A percentile compares a stretch with the other conserved stretches of the same genome.
Conservation (phyloP, 2,329 filamentous ascomycete genomes). For the Pyrenochaeta sp. region DNA sequence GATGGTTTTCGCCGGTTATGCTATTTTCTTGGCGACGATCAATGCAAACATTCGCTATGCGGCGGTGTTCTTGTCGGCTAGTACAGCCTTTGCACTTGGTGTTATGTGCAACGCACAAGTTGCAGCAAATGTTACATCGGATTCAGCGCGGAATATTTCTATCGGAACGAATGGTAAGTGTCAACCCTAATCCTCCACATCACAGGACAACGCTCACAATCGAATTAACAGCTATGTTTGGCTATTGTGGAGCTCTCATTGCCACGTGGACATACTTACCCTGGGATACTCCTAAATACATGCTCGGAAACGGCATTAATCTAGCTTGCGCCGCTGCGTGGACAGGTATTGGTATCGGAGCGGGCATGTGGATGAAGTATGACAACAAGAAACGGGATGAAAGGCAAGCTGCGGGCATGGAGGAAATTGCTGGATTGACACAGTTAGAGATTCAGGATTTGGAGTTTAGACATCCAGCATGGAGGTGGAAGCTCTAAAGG, state of each 20-base stretch:
- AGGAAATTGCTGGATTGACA: constrained; percentile 61
- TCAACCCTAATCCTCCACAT: too few species aligned
- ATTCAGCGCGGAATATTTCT: constrained; percentile 63
- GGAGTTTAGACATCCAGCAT: constrained; percentile 70
- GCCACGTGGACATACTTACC: constrained; percentile 69
- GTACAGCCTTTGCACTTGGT: constrained; percentile 67
- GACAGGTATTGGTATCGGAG: constrained; percentile 17
- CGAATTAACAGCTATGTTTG: constrained; percentile 64
- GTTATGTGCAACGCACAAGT: constrained; percentile 70
- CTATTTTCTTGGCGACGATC: constrained; percentile 69
- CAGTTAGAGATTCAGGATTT: constrained; percentile 65
- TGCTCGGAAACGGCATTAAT: constrained; percentile 67
- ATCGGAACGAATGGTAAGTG: constrained; percentile 16
- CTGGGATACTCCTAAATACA: constrained; percentile 68
- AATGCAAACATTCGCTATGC: constrained; percentile 64
- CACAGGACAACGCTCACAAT: too few species aligned
- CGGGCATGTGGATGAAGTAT: constrained; percentile 66
- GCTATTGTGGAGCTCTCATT: constrained; percentile 71
- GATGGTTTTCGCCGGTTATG: constrained; percentile 71
- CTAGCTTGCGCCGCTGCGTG: constrained; percentile 45
- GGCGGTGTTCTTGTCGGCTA: constrained; percentile 71
- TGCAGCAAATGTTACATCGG: constrained; percentile 73
- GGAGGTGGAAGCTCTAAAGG: constrained; percentile 60
- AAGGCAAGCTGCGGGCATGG: constrained; percentile 57
- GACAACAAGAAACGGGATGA: constrained; percentile 67